Percentiles rank a stretch among this genome's conserved stretches.
Conservation (phyloP, 345 rosid species). For the Arabidopsis thaliana region TAIR10.1 NC_003075.7:18577501-18578000, state of each 20-base stretch:
- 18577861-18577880: too few relatives aligned
- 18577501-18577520: conserved; percentile 23
- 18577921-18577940: too few relatives aligned
- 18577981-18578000: too few relatives aligned
- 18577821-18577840: too few relatives aligned
- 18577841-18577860: too few relatives aligned
- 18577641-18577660: neutral
- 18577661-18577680: neutral
- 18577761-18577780: neutral
- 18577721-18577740: conserved; percentile 43
- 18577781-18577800: conserved; percentile 5
- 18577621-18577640: neutral
- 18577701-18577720: neutral
- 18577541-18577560: neutral
- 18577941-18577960: too few relatives aligned
- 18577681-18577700: neutral
- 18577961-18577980: too few relatives aligned
- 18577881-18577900: too few relatives aligned
- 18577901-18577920: too few relatives aligned
- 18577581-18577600: conserved; percentile 32
- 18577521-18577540: neutral
- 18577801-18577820: too few relatives aligned
- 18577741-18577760: neutral
- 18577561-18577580: neutral
- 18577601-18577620: conserved; percentile 30